These are phyloP conservation scores for Tolypocladium ovalisporum DNA, from an alignment of 2,329 filamentous ascomycete genomes.

Conservation along the genomic window DNA sequence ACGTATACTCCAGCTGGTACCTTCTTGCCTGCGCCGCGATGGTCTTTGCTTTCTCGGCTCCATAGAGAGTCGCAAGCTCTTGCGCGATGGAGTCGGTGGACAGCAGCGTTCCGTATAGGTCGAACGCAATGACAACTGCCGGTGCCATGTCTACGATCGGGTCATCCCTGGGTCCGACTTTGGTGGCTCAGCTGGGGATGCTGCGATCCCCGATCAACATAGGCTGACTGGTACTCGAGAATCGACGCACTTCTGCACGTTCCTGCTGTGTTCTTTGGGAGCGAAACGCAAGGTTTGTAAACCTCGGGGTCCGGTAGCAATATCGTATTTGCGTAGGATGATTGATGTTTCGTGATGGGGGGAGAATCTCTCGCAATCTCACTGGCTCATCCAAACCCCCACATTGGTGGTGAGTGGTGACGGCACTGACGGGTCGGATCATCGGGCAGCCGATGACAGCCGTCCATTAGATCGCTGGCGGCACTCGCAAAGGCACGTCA, in stretches of 20 bases:
- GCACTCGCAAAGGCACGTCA: neutral
- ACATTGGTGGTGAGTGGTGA: too few relatives aligned
- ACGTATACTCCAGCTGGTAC: conserved; percentile 69
- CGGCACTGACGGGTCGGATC: neutral
- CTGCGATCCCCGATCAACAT: too few relatives aligned
- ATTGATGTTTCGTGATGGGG: neutral
- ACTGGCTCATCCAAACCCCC: neutral
- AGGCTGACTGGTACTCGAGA: neutral
- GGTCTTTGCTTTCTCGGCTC: conserved; percentile 40
- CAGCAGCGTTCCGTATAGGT: conserved; percentile 65
- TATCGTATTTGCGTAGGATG: neutral
- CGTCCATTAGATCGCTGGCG: neutral
- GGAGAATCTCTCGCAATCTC: neutral
- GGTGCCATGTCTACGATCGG: conserved; percentile 10
- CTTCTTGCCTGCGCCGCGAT: conserved; percentile 54
- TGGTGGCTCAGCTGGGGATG: neutral
- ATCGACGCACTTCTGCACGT: neutral
- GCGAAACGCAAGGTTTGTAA: neutral
- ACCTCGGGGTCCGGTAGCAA: neutral
- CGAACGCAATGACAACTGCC: conserved; percentile 51
- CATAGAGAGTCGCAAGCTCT: conserved; percentile 46
- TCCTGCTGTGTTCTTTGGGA: neutral
- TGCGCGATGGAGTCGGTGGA: conserved; percentile 58
- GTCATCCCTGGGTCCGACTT: neutral
- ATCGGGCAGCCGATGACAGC: neutral